Evolutionary conservation across 768 basidiomycete species (phyloP).

Genomic region (Suillus ampliporus): DNA sequence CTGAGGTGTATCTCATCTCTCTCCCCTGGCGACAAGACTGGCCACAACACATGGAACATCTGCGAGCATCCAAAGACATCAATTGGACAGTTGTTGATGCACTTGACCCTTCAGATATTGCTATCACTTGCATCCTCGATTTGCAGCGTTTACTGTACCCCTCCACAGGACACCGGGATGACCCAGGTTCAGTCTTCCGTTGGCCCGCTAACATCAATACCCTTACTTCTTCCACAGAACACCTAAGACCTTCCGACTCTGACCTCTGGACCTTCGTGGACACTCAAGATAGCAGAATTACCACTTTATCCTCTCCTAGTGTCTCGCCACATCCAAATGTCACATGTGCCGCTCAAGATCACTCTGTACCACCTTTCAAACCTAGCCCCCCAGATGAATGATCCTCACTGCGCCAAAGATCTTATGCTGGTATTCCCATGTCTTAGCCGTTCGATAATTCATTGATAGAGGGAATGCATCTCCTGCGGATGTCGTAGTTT

Average conservation of each 20-base stretch:
- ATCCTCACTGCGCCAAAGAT: slow-evolving; percentile 62
- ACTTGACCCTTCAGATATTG: slow-evolving; percentile 42
- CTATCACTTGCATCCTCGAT: slow-evolving; percentile 47
- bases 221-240: slow-evolving; percentile 17
- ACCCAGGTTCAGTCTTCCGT: slow-evolving; percentile 4
- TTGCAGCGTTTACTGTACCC: slow-evolving; percentile 29
- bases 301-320: background rate
- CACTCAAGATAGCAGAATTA: background rate
- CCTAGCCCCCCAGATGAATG: slow-evolving; percentile 49
- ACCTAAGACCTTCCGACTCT: slow-evolving; percentile 19
- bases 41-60: slow-evolving; percentile 58
- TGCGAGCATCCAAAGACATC: slow-evolving; percentile 52
- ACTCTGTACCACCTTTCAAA: slow-evolving; percentile 40
- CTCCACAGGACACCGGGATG: slow-evolving; percentile 14
- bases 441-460: slow-evolving; percentile 54
- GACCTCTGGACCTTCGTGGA: slow-evolving; percentile 22
- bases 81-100: slow-evolving; percentile 62
- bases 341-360: slow-evolving; percentile 50
- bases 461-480: slow-evolving; percentile 34
- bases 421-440: slow-evolving; percentile 76
- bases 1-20: slow-evolving; percentile 60
- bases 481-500: slow-evolving; percentile 46
- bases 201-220: slow-evolving; percentile 48
- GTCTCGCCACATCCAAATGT: slow-evolving; percentile 33
- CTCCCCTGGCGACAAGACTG: slow-evolving; percentile 62